These are phyloP conservation scores for Pichia kudriavzevii DNA, from an alignment of 1,139 yeast species.

Conservation along the genomic window DNA sequence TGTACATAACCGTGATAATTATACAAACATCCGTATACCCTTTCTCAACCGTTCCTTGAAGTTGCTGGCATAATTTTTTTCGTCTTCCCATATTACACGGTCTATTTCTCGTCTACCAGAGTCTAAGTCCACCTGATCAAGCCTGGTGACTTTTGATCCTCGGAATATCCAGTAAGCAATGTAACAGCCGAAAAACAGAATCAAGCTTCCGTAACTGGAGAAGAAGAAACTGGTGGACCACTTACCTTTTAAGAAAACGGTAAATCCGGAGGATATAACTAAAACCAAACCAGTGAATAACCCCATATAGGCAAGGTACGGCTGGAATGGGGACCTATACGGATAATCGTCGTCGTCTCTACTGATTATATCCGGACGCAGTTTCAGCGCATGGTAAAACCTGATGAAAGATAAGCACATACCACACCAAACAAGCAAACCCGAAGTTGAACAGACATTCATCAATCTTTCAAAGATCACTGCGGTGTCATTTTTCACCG, in stretches of 20 bases:
- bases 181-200: slow-evolving; percentile 49
- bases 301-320: slow-evolving; percentile 65
- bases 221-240: slow-evolving; percentile 64
- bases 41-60: slow-evolving; percentile 24
- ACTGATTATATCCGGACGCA: slow-evolving; percentile 58
- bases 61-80: slow-evolving; percentile 31
- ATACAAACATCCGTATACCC: slow-evolving; percentile 11
- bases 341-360: slow-evolving; percentile 67
- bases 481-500: slow-evolving; percentile 52
- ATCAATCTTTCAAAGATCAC: slow-evolving; percentile 61
- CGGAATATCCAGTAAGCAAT: slow-evolving; percentile 46
- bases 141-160: slow-evolving; percentile 50
- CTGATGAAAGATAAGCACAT: slow-evolving; percentile 69
- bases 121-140: slow-evolving; percentile 67
- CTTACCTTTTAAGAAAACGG: slow-evolving; percentile 49
- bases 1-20: too few relatives aligned
- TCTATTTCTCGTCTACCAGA: slow-evolving; percentile 74
- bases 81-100: slow-evolving; percentile 64
- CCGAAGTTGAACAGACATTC: slow-evolving; percentile 60
- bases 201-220: slow-evolving; percentile 58
- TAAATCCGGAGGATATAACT: slow-evolving; percentile 62
- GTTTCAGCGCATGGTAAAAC: slow-evolving; percentile 59
- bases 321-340: slow-evolving; percentile 70
- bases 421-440: slow-evolving; percentile 73
- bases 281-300: slow-evolving; percentile 47